Conservation (phyloP, 1,284 basidiomycete species). For the Ustilago trichophora region DNA sequence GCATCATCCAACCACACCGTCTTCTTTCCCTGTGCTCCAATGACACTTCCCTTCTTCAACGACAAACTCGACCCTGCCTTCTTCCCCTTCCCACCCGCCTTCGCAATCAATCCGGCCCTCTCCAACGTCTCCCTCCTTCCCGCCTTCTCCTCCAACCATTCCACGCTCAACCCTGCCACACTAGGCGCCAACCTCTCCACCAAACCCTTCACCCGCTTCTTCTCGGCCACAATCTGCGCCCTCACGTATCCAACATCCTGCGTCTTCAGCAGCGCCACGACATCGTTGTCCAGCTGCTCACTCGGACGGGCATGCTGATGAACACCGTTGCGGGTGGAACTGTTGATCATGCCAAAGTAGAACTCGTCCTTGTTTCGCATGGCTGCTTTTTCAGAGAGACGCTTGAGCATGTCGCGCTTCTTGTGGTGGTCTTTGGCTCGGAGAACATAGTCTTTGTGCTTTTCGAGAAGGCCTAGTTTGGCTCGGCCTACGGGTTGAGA, state of each 20-base stretch:
- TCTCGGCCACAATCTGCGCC: constrained; percentile 71
- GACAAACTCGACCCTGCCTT: constrained; percentile 1
- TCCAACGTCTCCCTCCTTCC: constrained; percentile 42
- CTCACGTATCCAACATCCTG: constrained; percentile 96
- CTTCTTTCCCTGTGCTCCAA: constrained; percentile 58
- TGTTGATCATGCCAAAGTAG: constrained; percentile 94
- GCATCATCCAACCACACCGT: constrained; percentile 62
- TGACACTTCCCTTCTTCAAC: constrained; percentile 11
- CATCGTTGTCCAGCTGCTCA: constrained; percentile 80
- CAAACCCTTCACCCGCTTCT: constrained; percentile 69
- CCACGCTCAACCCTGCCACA: constrained; percentile 41
- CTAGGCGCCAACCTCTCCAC: constrained; percentile 69
- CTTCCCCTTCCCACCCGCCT: constrained; percentile 3
- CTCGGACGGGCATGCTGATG: constrained; percentile 87
- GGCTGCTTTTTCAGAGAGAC: constrained; percentile 86
- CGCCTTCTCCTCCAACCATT: constrained; percentile 58
- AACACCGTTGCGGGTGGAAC: constrained; percentile 79
- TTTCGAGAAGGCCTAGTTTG: constrained; percentile 90
- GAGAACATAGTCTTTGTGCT: constrained; percentile 96
- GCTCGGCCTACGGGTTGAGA: constrained; percentile 84
- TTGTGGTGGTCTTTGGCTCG: constrained; percentile 95
- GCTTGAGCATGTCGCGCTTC: constrained; percentile 86
- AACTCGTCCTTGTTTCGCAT: constrained; percentile 98
- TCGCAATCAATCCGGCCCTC: constrained; percentile 40
- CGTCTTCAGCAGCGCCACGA: constrained; percentile 92